Evolutionary conservation across 805 yeast species (phyloP).

Genomic region (Lipomyces yamanashiensis): DNA sequence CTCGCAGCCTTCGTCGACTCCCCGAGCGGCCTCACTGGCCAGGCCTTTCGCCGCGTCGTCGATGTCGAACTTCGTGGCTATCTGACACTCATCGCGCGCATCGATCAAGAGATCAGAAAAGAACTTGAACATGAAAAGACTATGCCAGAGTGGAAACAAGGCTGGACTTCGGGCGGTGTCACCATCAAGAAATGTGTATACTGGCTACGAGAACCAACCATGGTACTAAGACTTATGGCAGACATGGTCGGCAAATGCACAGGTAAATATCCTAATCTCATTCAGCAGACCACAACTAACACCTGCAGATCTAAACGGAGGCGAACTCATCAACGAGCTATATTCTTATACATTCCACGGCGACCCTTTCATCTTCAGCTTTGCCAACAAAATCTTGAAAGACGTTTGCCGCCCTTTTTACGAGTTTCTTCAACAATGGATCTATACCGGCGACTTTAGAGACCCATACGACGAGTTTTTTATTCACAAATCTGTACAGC

Average conservation of each 20-base stretch:
- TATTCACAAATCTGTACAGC: conserved; percentile 43
- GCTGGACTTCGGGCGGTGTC: conserved; percentile 37
- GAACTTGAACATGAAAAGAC: conserved; percentile 44
- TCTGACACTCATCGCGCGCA: conserved; percentile 50
- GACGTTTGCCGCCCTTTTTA: conserved; percentile 63
- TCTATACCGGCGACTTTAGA: conserved; percentile 64
- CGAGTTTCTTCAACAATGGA: conserved; percentile 67
- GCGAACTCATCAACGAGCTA: conserved; percentile 60
- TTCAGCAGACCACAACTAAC: not conserved
- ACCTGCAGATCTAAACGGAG: conserved; percentile 46
- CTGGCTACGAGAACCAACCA: conserved; percentile 55
- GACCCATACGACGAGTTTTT: conserved; percentile 69
- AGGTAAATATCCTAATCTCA: conserved; percentile 2
- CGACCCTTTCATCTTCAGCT: conserved; percentile 55
- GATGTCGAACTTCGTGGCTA: conserved; percentile 52
- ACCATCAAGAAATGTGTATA: conserved; percentile 48
- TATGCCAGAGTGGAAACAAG: conserved; percentile 32
- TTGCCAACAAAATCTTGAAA: conserved; percentile 53
- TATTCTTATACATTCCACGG: conserved; percentile 63
- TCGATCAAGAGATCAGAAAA: conserved; percentile 49
- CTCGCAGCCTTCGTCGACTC: conserved; percentile 48
- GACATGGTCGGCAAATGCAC: conserved; percentile 49
- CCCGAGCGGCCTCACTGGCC: conserved; percentile 59
- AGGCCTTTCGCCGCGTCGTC: conserved; percentile 61
- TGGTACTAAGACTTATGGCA: conserved; percentile 62